These are phyloP conservation scores for Irpex sp. DNA, from an alignment of 1,284 basidiomycete genomes.

Conservation along the genomic window DNA sequence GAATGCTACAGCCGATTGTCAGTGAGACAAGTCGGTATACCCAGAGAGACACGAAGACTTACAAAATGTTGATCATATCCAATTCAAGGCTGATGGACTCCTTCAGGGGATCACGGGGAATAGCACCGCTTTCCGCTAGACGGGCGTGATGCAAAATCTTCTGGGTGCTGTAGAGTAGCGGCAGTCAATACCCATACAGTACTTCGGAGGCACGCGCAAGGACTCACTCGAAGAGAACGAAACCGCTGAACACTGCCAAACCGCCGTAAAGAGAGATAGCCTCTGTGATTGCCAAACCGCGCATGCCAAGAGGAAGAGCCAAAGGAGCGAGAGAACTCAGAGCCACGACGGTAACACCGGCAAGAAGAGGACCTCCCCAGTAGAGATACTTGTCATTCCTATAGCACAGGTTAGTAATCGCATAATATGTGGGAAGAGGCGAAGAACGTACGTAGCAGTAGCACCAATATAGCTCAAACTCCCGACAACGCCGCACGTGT, in stretches of 20 bases:
- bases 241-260: conserved; percentile 83
- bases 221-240: conserved; percentile 84
- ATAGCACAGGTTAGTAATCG: not conserved
- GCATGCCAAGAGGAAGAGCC: conserved; percentile 78
- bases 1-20: conserved; percentile 46
- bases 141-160: conserved; percentile 81
- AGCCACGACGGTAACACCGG: conserved; percentile 85
- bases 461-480: conserved; percentile 86
- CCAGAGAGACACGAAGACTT: conserved; percentile 21
- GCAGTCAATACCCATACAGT: too few relatives aligned
- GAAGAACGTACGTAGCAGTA: conserved; percentile 65
- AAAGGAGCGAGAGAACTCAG: conserved; percentile 84
- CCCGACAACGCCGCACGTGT: conserved; percentile 85
- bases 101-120: conserved; percentile 72
- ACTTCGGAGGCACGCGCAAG: not conserved
- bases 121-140: conserved; percentile 64
- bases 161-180: conserved; percentile 51
- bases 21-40: not conserved
- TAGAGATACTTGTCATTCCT: conserved; percentile 85
- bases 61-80: conserved; percentile 89
- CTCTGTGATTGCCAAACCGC: conserved; percentile 76
- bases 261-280: conserved; percentile 82
- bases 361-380: conserved; percentile 81
- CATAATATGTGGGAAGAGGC: too few relatives aligned
- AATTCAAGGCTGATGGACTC: conserved; percentile 81